These are phyloP conservation scores for Hygrocybe punicea DNA, from an alignment of 768 basidiomycete species.

Conservation along the genomic window DNA sequence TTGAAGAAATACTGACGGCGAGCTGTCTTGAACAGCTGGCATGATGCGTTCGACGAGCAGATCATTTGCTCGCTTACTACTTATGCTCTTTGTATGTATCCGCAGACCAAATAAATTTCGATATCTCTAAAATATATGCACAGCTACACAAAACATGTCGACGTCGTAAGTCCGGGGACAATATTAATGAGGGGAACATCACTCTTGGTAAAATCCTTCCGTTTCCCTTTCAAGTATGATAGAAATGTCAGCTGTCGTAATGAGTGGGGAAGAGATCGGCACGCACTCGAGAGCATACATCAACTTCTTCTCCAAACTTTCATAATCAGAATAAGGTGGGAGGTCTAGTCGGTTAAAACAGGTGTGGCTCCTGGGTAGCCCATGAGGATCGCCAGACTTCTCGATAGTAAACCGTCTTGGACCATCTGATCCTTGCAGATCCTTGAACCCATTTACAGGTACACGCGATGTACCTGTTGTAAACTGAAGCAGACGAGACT, in stretches of 20 bases:
- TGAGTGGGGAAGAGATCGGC: not conserved
- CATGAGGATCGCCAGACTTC: conserved; percentile 86
- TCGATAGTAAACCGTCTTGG: conserved; percentile 93
- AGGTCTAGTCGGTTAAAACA: conserved; percentile 91
- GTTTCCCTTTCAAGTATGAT: conserved; percentile 52
- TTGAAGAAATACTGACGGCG: conserved; percentile 50
- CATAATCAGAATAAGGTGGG: conserved; percentile 85
- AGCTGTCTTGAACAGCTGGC: conserved; percentile 18
- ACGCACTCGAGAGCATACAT: conserved; percentile 80
- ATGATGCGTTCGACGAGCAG: conserved; percentile 8
- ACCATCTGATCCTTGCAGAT: conserved; percentile 89
- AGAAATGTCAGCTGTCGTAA: conserved; percentile 1
- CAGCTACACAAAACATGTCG: not conserved
- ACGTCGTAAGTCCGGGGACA: not conserved
- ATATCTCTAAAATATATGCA: not conserved
- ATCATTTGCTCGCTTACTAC: too few relatives aligned
- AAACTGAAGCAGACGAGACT: conserved; percentile 83
- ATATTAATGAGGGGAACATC: not conserved
- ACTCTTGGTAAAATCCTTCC: conserved; percentile 55
- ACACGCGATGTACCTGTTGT: conserved; percentile 83
- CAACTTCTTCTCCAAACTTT: conserved; percentile 81
- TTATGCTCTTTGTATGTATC: not conserved
- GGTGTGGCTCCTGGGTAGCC: conserved; percentile 86
- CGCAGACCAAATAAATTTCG: too few relatives aligned
- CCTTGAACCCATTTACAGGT: conserved; percentile 92